Base-by-base conservation (phyloP, 805 yeast genomes). In the Grigorovia jiainica region DNA sequence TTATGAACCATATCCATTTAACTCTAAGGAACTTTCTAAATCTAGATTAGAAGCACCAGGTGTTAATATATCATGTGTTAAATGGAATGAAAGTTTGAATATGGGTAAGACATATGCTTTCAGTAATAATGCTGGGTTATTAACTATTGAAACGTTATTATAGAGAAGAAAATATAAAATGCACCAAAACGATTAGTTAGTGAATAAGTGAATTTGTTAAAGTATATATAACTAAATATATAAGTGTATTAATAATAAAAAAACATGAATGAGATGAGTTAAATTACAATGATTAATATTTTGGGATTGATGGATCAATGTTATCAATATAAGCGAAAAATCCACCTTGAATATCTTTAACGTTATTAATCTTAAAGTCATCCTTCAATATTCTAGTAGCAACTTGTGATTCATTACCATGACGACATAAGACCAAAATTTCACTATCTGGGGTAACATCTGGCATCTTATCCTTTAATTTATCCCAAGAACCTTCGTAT, bases 331-430 rank as follows among this genome's bases (percentile, higher is more conserved):
- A 87, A 47, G 66, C 71, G 41, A 69, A 65, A 19, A 87, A 64
- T 0, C 98, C 98, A 1, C 97, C 97, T 9, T 58, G 66, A 5
- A 90, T 67, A 57, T 90, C 95, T 40, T 63, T 71, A 0, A 76
- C 85, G 16, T 72, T 60, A 18, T 31, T 16, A 15, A 75, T 61
- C 0, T 76, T 75, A 36, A 73, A 66, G 1, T 69, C 67, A 19
- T 73, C 75, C 39, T 71, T 66, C 36, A 89, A 60, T 35, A 68
- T 62, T 43, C 69, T 61, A 1, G 83, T 79, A 0, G 95, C 94
- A 15, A 77, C 60, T 53, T 84, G 87, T 0, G 97, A 89, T 57
- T 92, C 97, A 58, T 86, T 87, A 8, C 98, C 98, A 55, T 71
- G 79, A 25, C 97, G 70, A 61, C 98, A 92, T 16, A 90, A 67